Conservation (phyloP, 345 rosid genomes). For the Hibiscus syriacus region DNA sequence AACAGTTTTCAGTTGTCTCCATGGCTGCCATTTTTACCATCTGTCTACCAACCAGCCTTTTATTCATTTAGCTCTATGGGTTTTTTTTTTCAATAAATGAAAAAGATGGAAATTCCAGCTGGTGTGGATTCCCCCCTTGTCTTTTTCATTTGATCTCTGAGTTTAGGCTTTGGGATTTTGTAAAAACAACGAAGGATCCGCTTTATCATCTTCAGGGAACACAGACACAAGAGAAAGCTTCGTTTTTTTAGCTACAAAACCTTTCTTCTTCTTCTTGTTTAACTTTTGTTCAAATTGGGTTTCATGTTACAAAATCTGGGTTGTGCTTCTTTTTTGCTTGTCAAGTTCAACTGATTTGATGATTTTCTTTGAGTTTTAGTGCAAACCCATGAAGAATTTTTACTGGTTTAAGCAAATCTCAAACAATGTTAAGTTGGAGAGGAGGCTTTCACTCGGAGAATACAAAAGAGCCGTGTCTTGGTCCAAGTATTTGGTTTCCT, state of each 20-base stretch:
- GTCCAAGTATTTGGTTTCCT: conserved; percentile 75
- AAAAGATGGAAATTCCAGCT: neutral
- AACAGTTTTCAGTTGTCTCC: neutral
- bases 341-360: conserved; percentile 22
- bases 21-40: neutral
- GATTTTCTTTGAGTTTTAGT: conserved; percentile 19
- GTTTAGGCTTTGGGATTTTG: conserved; percentile 14
- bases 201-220: neutral
- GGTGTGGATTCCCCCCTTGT: neutral
- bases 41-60: neutral
- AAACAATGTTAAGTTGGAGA: conserved; percentile 39
- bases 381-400: conserved; percentile 47
- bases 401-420: conserved; percentile 53
- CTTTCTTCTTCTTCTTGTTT: neutral
- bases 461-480: conserved; percentile 65
- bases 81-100: neutral
- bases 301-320: neutral
- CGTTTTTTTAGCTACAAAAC: neutral
- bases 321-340: neutral
- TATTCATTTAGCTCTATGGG: neutral
- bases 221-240: neutral
- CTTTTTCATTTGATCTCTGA: conserved; percentile 20
- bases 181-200: neutral
- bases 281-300: neutral
- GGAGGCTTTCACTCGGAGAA: conserved; percentile 62